Base-by-base conservation (phyloP, 805 yeast species). In the Yarrowia sp. region DNA sequence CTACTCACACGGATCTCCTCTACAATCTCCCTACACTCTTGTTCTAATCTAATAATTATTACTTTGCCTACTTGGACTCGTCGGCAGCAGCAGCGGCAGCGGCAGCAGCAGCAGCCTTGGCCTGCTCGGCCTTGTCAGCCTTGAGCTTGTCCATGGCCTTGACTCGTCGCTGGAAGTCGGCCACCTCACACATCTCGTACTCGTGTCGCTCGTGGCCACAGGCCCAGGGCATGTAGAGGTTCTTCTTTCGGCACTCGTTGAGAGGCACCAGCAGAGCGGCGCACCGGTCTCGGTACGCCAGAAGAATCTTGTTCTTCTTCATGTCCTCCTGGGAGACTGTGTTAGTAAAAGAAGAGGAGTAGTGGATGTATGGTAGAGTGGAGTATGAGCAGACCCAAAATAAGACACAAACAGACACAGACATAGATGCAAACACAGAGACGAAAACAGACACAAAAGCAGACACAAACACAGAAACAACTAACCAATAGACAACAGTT, bases 121-220 rank as follows among this genome's bases (percentile, higher is more conserved):
- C 52, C 42, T 35, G 38, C 45, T 45, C 55, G 12, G 22, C 22
- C 22, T n/a, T 12, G 22, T 61, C 55, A 36, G 67, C 84, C 77
- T 87, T 88, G 73, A 83, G 79, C 70, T 82, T 83, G 75, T 86
- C 84, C 77, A 89, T 82, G 79, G 89, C 93, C 76, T 86, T 82
- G 70, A 89, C 90, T 79, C 97, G 86, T 81, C 95, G 86, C 77
- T 87, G 84, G 81, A 89, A 90, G 77, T 91, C 97, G 78, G 87
- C 78, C 77, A 89, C 89, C 79, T 91, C 90, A 78, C 97, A 91
- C 76, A 89, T 89, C 78, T 91, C 97, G 83, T 92, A 91, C 50
- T 83, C 87, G 74, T 91, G 96, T 77, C 92, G 86, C 80, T 89
- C 91, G 72, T 89, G 89, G 70, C 84, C 71, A 74, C 97, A 91